phyloP scores from a whole-genome alignment of 2,329 filamentous ascomycete genomes.

The Aspergillus sojae region DNA sequence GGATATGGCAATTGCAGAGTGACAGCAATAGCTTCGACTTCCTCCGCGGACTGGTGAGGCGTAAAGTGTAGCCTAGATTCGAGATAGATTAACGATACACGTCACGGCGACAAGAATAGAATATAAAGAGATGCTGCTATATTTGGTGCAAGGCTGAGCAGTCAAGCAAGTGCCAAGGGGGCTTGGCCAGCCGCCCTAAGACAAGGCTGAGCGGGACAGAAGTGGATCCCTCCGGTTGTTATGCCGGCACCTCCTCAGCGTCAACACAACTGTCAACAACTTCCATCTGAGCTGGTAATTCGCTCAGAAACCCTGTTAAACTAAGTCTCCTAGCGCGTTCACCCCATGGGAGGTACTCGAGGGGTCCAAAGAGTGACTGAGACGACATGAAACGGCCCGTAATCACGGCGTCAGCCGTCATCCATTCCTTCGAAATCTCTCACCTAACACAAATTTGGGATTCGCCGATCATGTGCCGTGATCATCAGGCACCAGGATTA shows the following conservation, averaged over 20 bases:
- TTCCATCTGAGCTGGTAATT: too few relatives aligned
- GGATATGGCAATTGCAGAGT: constrained; percentile 82
- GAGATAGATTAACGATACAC: not conserved
- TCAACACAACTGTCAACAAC: not conserved
- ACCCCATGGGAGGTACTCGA: not conserved
- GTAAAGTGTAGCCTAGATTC: constrained; percentile 62
- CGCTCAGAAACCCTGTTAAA: too few relatives aligned
- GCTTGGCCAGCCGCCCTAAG: not conserved
- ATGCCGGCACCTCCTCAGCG: not conserved
- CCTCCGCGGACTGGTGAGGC: constrained; percentile 81
- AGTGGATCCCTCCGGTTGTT: not conserved
- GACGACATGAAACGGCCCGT: not conserved
- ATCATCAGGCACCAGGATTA: constrained; percentile 5
- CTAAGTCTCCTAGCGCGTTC: not conserved
- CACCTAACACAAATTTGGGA: not conserved
- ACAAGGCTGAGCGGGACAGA: constrained; percentile 2
- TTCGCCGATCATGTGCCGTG: constrained; percentile 3
- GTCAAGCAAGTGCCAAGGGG: constrained; percentile 8
- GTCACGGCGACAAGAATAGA: not conserved
- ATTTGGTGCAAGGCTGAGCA: not conserved
- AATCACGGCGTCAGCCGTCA: not conserved
- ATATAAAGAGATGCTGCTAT: not conserved
- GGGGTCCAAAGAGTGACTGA: not conserved
- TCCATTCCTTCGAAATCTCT: not conserved
- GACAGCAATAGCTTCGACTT: constrained; percentile 99